phyloP scores from a whole-genome alignment of 176 grass and related monocot species.

The Rhynchospora pubera region DNA sequence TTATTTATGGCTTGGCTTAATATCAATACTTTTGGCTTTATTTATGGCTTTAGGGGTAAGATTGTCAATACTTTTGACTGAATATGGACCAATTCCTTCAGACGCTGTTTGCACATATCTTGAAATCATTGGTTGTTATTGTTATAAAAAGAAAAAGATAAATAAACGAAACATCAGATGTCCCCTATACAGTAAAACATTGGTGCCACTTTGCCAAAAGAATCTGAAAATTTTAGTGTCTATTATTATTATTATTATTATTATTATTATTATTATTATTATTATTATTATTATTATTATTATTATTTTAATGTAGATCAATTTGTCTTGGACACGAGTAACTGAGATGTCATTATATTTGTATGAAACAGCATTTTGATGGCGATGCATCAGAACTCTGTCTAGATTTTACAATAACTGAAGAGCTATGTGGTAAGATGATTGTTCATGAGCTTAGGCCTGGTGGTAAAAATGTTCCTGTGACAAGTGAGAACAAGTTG shows the following conservation, averaged over 20 bases:
- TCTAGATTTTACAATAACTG: slow-evolving; percentile 94
- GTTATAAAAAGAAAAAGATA: neutral
- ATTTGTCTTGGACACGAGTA: neutral
- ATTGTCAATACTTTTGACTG: neutral
- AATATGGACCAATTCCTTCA: neutral
- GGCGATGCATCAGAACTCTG: slow-evolving; percentile 72
- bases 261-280: too few relatives aligned
- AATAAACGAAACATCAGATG: neutral
- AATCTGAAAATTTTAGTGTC: neutral
- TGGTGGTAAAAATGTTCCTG: slow-evolving; percentile 82
- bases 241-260: slow-evolving; percentile 2
- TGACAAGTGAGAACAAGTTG: slow-evolving; percentile 88
- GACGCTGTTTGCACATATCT: neutral
- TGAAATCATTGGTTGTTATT: neutral
- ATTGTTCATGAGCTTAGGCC: slow-evolving; percentile 85
- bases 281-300: too few relatives aligned
- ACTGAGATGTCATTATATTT: slow-evolving; percentile 6
- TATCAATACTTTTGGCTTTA: too few relatives aligned
- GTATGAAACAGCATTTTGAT: slow-evolving; percentile 69
- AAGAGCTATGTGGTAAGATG: slow-evolving; percentile 78
- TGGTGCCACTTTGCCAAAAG: slow-evolving; percentile 6
- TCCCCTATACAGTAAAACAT: neutral
- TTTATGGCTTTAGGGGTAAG: too few relatives aligned
- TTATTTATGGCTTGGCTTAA: neutral
- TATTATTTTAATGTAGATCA: slow-evolving; percentile 28